Percentiles rank a stretch among this genome's conserved stretches.
Evolutionary conservation across 306 rosid species (phyloP).

Genomic region (Betula pendula): DNA sequence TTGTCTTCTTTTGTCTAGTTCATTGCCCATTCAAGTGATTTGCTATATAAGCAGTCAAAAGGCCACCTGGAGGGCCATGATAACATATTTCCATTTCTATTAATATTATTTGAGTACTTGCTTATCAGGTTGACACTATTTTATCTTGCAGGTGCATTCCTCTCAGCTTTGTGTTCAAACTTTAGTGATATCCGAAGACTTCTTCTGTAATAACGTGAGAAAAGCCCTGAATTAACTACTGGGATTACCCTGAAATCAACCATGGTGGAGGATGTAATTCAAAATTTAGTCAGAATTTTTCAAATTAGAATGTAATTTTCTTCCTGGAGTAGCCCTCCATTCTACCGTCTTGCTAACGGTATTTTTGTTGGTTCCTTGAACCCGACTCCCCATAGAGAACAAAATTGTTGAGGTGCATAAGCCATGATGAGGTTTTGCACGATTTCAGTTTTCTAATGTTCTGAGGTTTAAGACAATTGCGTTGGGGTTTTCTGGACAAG

Average conservation of each 20-base stretch:
- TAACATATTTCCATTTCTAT: conserved; percentile 12
- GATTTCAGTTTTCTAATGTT: conserved; percentile 3
- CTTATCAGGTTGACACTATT: conserved; percentile 27
- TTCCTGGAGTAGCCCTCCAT: conserved; percentile 20
- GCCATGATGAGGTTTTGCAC: conserved; percentile 24
- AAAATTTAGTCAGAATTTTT: conserved; percentile 24
- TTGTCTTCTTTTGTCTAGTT: no score
- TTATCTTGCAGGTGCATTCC: conserved; percentile 70
- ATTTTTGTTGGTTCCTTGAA: conserved; percentile 14
- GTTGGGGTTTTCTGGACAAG: not conserved
- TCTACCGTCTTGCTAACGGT: conserved; percentile 26
- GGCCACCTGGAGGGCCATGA: not conserved
- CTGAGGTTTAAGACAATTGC: conserved; percentile 26
- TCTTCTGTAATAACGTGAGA: conserved; percentile 51
- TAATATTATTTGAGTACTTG: conserved; percentile 8
- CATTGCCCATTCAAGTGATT: not conserved
- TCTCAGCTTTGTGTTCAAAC: conserved; percentile 73
- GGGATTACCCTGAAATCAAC: conserved; percentile 29
- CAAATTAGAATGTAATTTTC: conserved; percentile 30
- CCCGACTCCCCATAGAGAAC: not conserved
- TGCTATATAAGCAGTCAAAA: not conserved
- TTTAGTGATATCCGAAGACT: conserved; percentile 85
- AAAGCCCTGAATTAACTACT: conserved; percentile 24
- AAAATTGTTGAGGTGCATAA: conserved; percentile 23
- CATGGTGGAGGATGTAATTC: conserved; percentile 22